Conservation (phyloP, 2,329 filamentous ascomycete genomes). For the Trichoderma polysporum region DNA sequence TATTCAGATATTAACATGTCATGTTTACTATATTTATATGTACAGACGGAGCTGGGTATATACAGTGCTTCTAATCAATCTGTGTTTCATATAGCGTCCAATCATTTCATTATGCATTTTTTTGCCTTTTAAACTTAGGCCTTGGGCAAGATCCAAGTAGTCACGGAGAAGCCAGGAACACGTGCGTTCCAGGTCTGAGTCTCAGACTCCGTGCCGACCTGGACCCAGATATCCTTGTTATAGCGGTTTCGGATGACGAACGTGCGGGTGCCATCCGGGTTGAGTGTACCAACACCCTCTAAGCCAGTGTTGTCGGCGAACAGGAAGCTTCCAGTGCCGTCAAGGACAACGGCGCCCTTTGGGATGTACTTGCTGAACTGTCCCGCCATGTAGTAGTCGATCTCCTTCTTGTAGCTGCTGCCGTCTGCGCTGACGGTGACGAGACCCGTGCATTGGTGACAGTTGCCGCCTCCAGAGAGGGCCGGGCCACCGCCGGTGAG, state of each 20-base stretch:
- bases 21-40: neutral
- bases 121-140: neutral
- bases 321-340: constrained; percentile 45
- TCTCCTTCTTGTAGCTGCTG: constrained; percentile 44
- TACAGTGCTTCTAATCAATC: neutral
- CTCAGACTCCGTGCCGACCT: constrained; percentile 33
- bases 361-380: constrained; percentile 52
- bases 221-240: constrained; percentile 45
- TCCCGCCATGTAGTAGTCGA: constrained; percentile 55
- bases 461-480: constrained; percentile 40
- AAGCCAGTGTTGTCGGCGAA: constrained; percentile 41
- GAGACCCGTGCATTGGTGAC: constrained; percentile 48
- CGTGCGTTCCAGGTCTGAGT: constrained; percentile 42
- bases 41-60: neutral
- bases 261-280: constrained; percentile 46
- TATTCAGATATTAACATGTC: neutral
- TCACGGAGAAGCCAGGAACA: constrained; percentile 36
- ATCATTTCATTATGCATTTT: neutral
- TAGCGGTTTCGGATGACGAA: constrained; percentile 49
- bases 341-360: constrained; percentile 43
- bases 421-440: constrained; percentile 51
- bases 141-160: constrained; percentile 42
- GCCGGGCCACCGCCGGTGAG: constrained; percentile 45
- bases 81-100: neutral
- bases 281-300: constrained; percentile 47